Base-by-base conservation (phyloP, 2,329 filamentous ascomycete genomes). In the Atkinsonella hypoxylon region DNA sequence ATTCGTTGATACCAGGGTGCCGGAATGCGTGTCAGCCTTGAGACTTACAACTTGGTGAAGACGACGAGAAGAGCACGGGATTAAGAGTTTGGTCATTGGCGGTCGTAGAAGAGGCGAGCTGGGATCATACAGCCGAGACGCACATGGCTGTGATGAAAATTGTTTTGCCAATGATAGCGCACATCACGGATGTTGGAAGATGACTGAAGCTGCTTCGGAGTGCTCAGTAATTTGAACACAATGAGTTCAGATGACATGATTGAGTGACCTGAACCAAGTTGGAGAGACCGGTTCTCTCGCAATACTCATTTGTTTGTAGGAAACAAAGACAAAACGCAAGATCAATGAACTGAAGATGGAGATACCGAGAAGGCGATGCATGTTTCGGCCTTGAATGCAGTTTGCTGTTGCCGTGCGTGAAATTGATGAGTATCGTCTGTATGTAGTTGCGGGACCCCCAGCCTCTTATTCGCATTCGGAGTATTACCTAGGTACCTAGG, bases 71-170 rank as follows among this genome's bases (percentile, higher is more conserved):
- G 41, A 52, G 34, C 42, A 41, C 42, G 48, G 41, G 1, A 26
- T 49, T 2, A 15, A 51, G 7, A 52, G 52, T 38, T 36, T 56
- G 20, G 26, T 55, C 12, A 51, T 56, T 13, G 49, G 53, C 43
- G 53, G 53, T 53, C 3, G 53, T 56, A n/a, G 43, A 44, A 30
- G 52, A 56, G 6, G 52, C 39, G 9, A 52, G 52, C 18, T 53
- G 50, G 50, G 52, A 56, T 36, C 36, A 38, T 26, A 42, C 39
- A 5, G 11, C 42, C 15, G 52, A 54, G 6, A 41, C 32, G 34
- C 52, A 56, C 22, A 17, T n/a, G 39, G 49, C 45, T 17, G 31
- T 53, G 12, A 2, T 54, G 32, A 43, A 53, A 4, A 39, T 30
- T 9, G 44, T 53, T 2, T 41, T 54, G 30, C 50, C 48, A 5